These are phyloP conservation scores for Leccinum angustisporum DNA, from an alignment of 1,284 basidiomycete species.

Conservation along the genomic window DNA sequence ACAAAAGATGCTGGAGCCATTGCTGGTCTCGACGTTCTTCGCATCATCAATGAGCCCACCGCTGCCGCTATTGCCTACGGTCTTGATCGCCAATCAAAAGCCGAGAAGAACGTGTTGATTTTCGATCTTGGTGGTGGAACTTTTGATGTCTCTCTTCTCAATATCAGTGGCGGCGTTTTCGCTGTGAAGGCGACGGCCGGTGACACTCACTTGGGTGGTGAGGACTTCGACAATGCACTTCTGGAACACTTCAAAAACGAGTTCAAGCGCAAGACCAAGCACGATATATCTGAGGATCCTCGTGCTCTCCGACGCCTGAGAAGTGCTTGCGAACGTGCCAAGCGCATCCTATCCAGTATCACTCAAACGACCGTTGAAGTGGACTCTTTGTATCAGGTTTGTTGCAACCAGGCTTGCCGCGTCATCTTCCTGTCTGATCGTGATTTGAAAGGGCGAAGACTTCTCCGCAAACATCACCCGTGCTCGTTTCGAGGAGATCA, in stretches of 20 bases:
- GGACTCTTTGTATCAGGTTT: constrained; percentile 93
- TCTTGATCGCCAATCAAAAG: constrained; percentile 85
- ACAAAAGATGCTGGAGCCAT: constrained; percentile 96
- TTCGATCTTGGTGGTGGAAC: constrained; percentile 99
- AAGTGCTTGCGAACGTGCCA: constrained; percentile 98
- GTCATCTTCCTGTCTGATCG: constrained; percentile 13
- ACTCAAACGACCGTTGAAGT: constrained; percentile 99
- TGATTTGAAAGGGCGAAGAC: constrained; percentile 68
- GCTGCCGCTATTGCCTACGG: constrained; percentile 94
- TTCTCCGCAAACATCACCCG: constrained; percentile 97
- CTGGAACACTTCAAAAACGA: constrained; percentile 98
- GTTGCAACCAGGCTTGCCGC: constrained; percentile 20
- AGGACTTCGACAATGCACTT: constrained; percentile 98
- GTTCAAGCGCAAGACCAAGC: constrained; percentile 98
- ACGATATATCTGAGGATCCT: constrained; percentile 94
- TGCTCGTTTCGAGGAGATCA: constrained; percentile 99
- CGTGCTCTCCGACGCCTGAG: constrained; percentile 95
- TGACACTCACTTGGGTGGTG: constrained; percentile 97
- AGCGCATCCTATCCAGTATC: constrained; percentile 97
- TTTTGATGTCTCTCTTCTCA: constrained; percentile 97
- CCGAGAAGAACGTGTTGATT: constrained; percentile 98
- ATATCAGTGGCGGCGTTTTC: constrained; percentile 96
- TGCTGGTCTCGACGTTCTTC: constrained; percentile 91
- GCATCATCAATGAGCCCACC: constrained; percentile 97
- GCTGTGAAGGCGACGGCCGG: constrained; percentile 98